Conservation (phyloP, 768 basidiomycete genomes). For the Lactifluus volemus region DNA sequence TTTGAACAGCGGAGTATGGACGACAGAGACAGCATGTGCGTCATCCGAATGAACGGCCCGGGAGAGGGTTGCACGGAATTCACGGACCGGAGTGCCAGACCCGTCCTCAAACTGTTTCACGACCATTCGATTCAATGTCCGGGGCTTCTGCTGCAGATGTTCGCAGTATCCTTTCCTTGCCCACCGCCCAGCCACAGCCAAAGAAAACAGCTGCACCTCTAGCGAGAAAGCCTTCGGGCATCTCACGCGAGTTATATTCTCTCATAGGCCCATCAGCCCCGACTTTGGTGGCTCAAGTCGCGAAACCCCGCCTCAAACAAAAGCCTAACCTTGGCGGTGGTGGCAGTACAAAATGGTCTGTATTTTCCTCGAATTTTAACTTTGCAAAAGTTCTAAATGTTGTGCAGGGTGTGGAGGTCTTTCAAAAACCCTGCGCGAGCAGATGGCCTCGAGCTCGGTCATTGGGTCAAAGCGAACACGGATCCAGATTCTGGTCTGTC, state of each 20-base stretch:
- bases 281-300: constrained; percentile 66
- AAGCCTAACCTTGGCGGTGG: constrained; percentile 66
- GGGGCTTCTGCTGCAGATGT: constrained; percentile 67
- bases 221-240: constrained; percentile 73
- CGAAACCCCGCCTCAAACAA: constrained; percentile 80
- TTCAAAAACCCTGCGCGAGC: constrained; percentile 69
- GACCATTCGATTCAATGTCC: constrained; percentile 38
- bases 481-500: constrained; percentile 48
- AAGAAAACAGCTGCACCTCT: constrained; percentile 32
- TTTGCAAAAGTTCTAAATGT: neutral
- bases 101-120: neutral
- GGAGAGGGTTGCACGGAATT: neutral
- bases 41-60: neutral
- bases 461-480: constrained; percentile 69
- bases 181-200: constrained; percentile 35
- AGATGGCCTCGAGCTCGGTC: constrained; percentile 61
- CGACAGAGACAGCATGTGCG: neutral
- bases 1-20: neutral
- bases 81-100: neutral
- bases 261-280: constrained; percentile 94
- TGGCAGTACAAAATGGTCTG: constrained; percentile 64
- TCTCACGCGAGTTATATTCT: constrained; percentile 86
- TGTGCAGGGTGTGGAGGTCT: constrained; percentile 59
- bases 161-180: constrained; percentile 70
- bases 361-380: neutral